Conservation (phyloP, 805 yeast species). For the Candida jianshihensis region DNA sequence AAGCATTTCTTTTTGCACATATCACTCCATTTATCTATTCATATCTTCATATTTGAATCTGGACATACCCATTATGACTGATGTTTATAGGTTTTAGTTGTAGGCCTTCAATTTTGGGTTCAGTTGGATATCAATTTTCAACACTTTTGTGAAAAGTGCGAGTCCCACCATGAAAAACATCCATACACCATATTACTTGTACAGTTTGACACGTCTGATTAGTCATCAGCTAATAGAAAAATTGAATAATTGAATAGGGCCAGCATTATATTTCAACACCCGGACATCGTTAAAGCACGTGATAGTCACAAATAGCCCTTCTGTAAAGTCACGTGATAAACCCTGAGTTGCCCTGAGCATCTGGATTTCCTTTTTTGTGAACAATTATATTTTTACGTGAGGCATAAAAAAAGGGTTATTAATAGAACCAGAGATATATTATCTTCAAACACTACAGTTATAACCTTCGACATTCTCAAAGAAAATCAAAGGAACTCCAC, state of each 20-base stretch:
- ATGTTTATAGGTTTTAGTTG: constrained; percentile 18
- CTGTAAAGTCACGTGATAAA: background rate
- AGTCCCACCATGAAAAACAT: constrained; percentile 2
- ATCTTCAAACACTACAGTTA: too few relatives aligned
- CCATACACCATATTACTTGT: background rate
- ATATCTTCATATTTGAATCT: background rate
- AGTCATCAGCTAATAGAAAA: background rate
- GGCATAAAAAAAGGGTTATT: too few relatives aligned
- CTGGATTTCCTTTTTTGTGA: too few relatives aligned
- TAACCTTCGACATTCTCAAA: too few relatives aligned
- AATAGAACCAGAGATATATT: too few relatives aligned
- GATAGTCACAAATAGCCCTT: background rate
- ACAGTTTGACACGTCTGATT: background rate
- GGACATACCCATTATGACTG: constrained; percentile 27
- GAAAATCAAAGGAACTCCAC: too few relatives aligned
- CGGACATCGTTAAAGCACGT: background rate
- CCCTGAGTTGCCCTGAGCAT: too few relatives aligned
- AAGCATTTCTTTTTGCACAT: too few relatives aligned
- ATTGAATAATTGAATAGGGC: background rate
- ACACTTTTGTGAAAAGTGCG: constrained; percentile 11
- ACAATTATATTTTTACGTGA: too few relatives aligned
- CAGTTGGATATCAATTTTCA: constrained; percentile 12
- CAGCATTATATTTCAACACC: background rate
- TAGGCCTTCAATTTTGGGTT: background rate
- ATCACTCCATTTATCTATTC: background rate